A percentile compares a stretch with the other conserved stretches of the same genome.
These are phyloP conservation scores for Diatrype stigma DNA, from an alignment of 2,329 filamentous ascomycete genomes.

Conservation along the genomic window DNA sequence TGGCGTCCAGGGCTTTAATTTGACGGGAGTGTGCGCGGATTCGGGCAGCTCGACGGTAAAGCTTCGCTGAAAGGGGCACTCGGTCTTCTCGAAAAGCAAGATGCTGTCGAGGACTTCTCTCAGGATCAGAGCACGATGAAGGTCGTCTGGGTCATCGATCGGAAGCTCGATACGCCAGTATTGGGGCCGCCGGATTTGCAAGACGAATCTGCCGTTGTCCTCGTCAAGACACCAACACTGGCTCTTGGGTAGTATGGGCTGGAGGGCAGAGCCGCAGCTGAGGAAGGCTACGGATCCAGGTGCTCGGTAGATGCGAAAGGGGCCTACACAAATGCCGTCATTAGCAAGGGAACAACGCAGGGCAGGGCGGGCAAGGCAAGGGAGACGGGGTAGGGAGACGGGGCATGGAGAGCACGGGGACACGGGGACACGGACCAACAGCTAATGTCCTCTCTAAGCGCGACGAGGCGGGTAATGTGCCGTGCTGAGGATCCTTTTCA, in stretches of 20 bases:
- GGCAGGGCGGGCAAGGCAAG: too few species aligned
- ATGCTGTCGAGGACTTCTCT: slow-evolving; percentile 68
- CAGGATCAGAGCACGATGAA: slow-evolving; percentile 59
- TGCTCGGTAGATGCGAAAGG: slow-evolving; percentile 79
- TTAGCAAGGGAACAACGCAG: slow-evolving; percentile 2
- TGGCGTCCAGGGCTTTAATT: slow-evolving; percentile 66
- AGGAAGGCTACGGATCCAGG: slow-evolving; percentile 84
- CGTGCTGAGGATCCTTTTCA: slow-evolving; percentile 26
- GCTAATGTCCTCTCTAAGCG: slow-evolving; percentile 59
- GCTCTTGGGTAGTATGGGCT: slow-evolving; percentile 83
- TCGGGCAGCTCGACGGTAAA: slow-evolving; percentile 74
- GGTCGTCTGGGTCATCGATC: slow-evolving; percentile 58
- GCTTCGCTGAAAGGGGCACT: slow-evolving; percentile 75
- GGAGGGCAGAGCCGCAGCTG: slow-evolving; percentile 76
- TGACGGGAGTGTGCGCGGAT: slow-evolving; percentile 58
- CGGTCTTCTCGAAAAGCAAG: slow-evolving; percentile 81
- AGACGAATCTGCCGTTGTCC: slow-evolving; percentile 73
- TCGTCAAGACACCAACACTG: slow-evolving; percentile 94
- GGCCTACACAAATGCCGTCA: slow-evolving; percentile 44
- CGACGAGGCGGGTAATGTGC: slow-evolving; percentile 25
- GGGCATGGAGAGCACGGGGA: neutral
- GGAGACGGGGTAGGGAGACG: neutral
- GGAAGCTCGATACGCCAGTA: slow-evolving; percentile 92
- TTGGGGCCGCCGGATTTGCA: slow-evolving; percentile 75
- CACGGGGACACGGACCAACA: slow-evolving; percentile 52